phyloP scores from a whole-genome alignment of 768 basidiomycete species.

The Artomyces pyxidatus region DNA sequence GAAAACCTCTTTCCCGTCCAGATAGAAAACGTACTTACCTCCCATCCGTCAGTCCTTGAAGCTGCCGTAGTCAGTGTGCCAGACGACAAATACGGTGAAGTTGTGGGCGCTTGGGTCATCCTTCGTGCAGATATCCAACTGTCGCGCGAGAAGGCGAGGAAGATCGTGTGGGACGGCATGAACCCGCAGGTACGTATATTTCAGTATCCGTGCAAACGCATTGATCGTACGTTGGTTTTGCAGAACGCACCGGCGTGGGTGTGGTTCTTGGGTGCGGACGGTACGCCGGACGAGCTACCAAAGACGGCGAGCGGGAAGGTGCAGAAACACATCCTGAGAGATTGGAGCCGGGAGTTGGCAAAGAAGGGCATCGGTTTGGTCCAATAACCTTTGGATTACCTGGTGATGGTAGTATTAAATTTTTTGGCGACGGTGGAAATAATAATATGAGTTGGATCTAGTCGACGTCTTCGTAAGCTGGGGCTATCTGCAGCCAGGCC shows the following conservation, averaged over 20 bases:
- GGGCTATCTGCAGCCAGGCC: too few species aligned
- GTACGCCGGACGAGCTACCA: conserved; percentile 48
- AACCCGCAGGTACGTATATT: conserved; percentile 62
- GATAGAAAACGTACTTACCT: conserved; percentile 68
- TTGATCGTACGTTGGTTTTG: background rate
- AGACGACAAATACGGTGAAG: conserved; percentile 62
- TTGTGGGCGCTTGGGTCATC: conserved; percentile 74
- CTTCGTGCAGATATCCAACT: conserved; percentile 24
- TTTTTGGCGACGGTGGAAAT: too few species aligned
- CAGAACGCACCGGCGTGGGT: conserved; percentile 79
- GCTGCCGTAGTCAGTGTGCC: conserved; percentile 71
- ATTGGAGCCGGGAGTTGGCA: conserved; percentile 56
- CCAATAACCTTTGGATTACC: background rate
- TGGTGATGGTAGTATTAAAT: too few species aligned
- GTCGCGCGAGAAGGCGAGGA: conserved; percentile 45
- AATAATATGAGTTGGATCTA: too few species aligned
- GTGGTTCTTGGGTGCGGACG: conserved; percentile 73
- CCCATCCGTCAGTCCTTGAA: conserved; percentile 51
- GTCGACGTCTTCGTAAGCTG: too few species aligned
- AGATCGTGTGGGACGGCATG: conserved; percentile 48
- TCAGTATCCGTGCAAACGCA: background rate
- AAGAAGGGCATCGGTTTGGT: conserved; percentile 32
- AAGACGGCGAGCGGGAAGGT: conserved; percentile 88
- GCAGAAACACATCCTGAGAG: conserved; percentile 69
- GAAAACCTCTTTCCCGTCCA: conserved; percentile 85